phyloP scores from a whole-genome alignment of 2,329 filamentous ascomycete genomes.

The Penicillium sp. region DNA sequence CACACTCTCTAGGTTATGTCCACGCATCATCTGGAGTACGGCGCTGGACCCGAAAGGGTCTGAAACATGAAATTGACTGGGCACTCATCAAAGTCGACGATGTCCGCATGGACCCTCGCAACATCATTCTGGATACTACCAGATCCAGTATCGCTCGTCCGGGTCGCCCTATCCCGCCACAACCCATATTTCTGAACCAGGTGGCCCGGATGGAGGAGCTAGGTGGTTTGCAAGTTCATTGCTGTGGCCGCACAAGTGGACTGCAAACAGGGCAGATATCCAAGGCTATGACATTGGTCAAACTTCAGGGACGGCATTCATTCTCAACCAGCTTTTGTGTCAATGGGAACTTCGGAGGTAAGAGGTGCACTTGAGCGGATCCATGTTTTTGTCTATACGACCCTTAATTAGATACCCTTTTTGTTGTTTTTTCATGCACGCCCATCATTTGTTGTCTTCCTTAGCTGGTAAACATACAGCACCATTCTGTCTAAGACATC shows the following conservation, averaged over 20 bases:
- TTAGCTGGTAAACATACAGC: constrained; percentile 21
- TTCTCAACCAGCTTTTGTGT: constrained; percentile 71
- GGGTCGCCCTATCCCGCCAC: constrained; percentile 46
- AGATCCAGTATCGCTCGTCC: constrained; percentile 26
- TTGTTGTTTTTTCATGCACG: constrained; percentile 4
- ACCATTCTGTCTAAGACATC: constrained; percentile 6
- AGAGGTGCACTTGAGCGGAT: constrained; percentile 27
- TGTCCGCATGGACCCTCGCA: constrained; percentile 67
- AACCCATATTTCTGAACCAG: constrained; percentile 54
- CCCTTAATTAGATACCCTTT: constrained; percentile 26
- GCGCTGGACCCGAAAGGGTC: constrained; percentile 65
- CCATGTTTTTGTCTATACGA: constrained; percentile 21
- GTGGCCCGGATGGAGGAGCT: constrained; percentile 56
- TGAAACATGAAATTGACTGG: constrained; percentile 94
- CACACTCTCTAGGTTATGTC: constrained; percentile 75
- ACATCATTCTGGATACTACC: constrained; percentile 55
- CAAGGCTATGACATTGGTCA: constrained; percentile 75
- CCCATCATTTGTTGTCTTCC: constrained; percentile 5
- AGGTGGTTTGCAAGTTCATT: constrained; percentile 76
- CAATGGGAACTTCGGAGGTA: constrained; percentile 57
- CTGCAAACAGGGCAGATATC: constrained; percentile 75
- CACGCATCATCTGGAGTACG: constrained; percentile 89
- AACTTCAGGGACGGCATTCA: constrained; percentile 78
- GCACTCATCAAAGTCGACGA: constrained; percentile 78
- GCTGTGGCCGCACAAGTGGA: constrained; percentile 82